Percentiles rank a stretch among this genome's conserved stretches.
These are phyloP conservation scores for Fagopyrum homotropicum DNA, from an alignment of 148 eudicot genomes.

Conservation along the genomic window DNA sequence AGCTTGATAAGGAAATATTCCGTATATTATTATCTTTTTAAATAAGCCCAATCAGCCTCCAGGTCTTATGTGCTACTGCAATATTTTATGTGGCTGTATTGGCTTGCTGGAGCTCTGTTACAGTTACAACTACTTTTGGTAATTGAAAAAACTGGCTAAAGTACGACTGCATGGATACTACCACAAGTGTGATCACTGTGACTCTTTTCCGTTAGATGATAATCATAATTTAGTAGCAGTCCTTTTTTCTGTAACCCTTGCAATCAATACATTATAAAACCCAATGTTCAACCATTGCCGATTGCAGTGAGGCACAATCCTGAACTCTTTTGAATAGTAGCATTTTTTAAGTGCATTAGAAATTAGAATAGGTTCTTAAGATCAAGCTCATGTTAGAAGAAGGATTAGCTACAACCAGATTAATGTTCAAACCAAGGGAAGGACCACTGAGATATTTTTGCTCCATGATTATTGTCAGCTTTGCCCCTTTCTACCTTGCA, in stretches of 20 bases:
- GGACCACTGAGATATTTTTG: background rate
- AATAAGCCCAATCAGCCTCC: background rate
- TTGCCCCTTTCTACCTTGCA: background rate
- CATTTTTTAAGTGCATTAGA: background rate
- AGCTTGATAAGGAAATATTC: background rate
- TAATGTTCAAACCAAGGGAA: conserved; percentile 3
- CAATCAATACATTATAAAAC: background rate
- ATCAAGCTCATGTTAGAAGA: background rate
- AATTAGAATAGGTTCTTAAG: background rate
- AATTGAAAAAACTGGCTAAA: background rate
- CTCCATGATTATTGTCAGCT: background rate
- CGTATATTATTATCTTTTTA: background rate
- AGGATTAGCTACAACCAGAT: background rate
- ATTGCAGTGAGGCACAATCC: background rate
- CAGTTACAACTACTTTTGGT: background rate
- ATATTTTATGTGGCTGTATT: background rate
- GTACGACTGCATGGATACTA: background rate
- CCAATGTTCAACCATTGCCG: background rate
- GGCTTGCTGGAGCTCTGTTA: background rate
- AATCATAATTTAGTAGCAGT: background rate
- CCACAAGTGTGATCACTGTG: background rate
- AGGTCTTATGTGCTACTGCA: background rate
- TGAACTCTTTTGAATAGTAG: background rate
- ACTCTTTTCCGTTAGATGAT: conserved; percentile 1
- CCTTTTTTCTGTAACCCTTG: background rate